Conservation (phyloP, 768 basidiomycete genomes). For the Suillus tomentosus region DNA sequence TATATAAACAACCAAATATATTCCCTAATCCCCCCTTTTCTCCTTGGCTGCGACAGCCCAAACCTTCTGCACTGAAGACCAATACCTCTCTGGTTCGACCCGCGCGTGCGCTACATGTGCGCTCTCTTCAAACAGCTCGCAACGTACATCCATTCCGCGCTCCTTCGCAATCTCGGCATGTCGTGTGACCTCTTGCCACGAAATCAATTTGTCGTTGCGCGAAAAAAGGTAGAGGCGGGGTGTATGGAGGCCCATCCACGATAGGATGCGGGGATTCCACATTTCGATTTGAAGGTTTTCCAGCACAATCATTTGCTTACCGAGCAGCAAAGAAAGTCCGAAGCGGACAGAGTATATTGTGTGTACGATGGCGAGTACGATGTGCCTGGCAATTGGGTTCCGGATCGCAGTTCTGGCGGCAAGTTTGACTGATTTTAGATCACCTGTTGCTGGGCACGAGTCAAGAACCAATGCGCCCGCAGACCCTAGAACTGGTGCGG, state of each 20-base stretch:
- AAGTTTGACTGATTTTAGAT: conserved; percentile 16
- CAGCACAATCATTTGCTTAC: conserved; percentile 16
- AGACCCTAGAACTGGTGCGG: conserved; percentile 9
- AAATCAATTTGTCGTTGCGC: conserved; percentile 32
- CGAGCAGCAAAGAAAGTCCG: conserved; percentile 17
- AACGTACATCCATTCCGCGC: conserved; percentile 27
- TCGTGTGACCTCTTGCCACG: conserved; percentile 26
- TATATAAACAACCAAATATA: neutral
- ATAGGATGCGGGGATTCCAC: conserved; percentile 28
- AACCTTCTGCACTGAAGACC: conserved; percentile 24
- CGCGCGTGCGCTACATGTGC: conserved; percentile 38
- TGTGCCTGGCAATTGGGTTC: conserved; percentile 22
- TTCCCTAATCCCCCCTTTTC: neutral
- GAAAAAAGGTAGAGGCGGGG: conserved; percentile 41
- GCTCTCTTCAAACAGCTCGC: conserved; percentile 35
- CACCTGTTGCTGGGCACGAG: conserved; percentile 22
- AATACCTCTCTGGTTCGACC: conserved; percentile 29
- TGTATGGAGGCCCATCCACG: conserved; percentile 33
- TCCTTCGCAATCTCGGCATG: conserved; percentile 28
- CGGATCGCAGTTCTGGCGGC: conserved; percentile 24
- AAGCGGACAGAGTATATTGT: conserved; percentile 16
- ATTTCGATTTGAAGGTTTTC: conserved; percentile 16
- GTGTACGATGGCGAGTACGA: conserved; percentile 19
- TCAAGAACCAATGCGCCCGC: conserved; percentile 26
- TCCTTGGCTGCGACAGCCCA: conserved; percentile 20